A percentile compares a stretch with the other conserved stretches of the same genome.
These are phyloP conservation scores for Aspergillus sp. DNA, from an alignment of 2,329 filamentous ascomycete genomes.

Conservation along the genomic window DNA sequence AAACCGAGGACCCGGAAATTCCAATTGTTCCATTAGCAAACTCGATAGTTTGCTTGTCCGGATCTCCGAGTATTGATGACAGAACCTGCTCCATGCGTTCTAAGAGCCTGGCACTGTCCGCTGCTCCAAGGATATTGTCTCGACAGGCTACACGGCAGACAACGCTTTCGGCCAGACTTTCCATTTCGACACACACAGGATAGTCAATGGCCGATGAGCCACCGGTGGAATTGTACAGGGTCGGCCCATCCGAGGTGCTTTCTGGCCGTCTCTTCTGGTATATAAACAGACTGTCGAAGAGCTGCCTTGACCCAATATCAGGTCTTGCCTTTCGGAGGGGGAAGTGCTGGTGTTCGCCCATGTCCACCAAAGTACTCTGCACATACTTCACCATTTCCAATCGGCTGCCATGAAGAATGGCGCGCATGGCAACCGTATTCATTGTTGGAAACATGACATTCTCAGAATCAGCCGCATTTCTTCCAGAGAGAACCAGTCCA, in stretches of 20 bases:
- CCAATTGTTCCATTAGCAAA: conserved; percentile 47
- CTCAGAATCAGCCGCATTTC: conserved; percentile 62
- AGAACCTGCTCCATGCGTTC: conserved; percentile 52
- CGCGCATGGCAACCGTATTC: conserved; percentile 74
- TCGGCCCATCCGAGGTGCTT: conserved; percentile 4
- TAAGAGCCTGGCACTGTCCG: conserved; percentile 45
- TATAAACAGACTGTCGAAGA: conserved; percentile 59
- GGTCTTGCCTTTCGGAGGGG: conserved; percentile 62
- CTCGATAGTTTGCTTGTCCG: conserved; percentile 44
- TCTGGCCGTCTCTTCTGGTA: conserved; percentile 48
- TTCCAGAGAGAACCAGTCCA: conserved; percentile 72
- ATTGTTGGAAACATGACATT: conserved; percentile 75
- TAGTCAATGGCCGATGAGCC: conserved; percentile 66
- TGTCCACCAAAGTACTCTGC: conserved; percentile 58
- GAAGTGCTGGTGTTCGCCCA: conserved; percentile 65
- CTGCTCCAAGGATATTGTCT: conserved; percentile 41
- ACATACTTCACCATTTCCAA: conserved; percentile 60
- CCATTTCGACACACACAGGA: conserved; percentile 72
- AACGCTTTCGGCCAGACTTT: conserved; percentile 47
- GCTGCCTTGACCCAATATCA: conserved; percentile 33
- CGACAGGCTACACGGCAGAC: conserved; percentile 67
- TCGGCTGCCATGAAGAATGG: conserved; percentile 60
- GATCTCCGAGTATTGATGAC: conserved; percentile 42
- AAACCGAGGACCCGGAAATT: conserved; percentile 51
- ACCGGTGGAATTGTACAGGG: conserved; percentile 54